Base-by-base conservation (phyloP, 768 basidiomycete species). In the Leucocoprinus sp. region DNA sequence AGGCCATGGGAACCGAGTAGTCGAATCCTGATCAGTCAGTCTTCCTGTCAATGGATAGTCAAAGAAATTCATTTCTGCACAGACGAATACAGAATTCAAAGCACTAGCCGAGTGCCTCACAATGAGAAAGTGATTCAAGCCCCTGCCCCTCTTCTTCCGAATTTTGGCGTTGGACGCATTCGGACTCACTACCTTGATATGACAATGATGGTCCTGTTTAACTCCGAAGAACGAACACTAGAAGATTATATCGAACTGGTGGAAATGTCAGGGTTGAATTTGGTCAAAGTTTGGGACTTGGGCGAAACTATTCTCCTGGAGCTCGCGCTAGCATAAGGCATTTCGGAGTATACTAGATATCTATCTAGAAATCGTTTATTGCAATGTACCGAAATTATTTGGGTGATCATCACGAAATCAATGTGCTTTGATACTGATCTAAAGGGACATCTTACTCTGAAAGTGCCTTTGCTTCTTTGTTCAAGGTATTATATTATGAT, bases 61-160 rank as follows among this genome's bases (percentile, higher is more conserved):
- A 28, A 5, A 28, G 27, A 28, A 6, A 12, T 12, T 6, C 12
- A 28, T 28, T 28, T 28, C 12, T 14, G 4, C 31, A 31, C n/a
- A 70, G 67, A 69, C 45, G 68, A 70, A 49, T 62, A 57, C 47
- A 56, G 68, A 23, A 51, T 69, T 11, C 64, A 62, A 48, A 52
- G 57, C 29, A 55, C 56, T 3, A 48, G 54, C 12, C 45, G 56
- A 8, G 45, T 50, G 15, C 43, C 45, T 3, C 29, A n/a, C 9
- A 5, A 2, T 4, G n/a, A 40, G 17, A 5, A 5, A 23, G 48
- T 28, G 37, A 21, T 12, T 27, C 51, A 58, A 50, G 72, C 69
- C 1, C 72, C 72, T 0, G 63, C 64, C 38, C 74, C 71, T 0
- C 57, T 77, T 38, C 60, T 75, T 0, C 64, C 73, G 8, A 75